Evolutionary conservation across 2,329 filamentous ascomycete species (phyloP).

Genomic region (Pseudocercospora vitis): DNA sequence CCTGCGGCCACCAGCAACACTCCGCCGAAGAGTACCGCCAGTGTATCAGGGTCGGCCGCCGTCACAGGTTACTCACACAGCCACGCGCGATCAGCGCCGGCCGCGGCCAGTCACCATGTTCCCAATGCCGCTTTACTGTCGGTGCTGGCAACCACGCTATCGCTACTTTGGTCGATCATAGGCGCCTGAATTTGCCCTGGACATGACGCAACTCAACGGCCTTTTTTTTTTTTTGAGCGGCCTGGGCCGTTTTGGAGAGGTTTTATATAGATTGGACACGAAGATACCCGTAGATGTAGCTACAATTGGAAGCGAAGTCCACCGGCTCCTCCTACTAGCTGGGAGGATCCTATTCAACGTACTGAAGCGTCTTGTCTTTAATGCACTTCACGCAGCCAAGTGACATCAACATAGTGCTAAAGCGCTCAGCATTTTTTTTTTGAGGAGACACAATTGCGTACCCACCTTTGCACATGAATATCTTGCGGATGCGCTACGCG

Average conservation of each 20-base stretch:
- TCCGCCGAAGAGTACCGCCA: neutral
- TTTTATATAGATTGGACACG: neutral
- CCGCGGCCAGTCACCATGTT: neutral
- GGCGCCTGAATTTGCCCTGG: too few relatives aligned
- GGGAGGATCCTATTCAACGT: too few relatives aligned
- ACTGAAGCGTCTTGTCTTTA: too few relatives aligned
- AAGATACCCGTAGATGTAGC: neutral
- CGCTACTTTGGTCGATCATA: too few relatives aligned
- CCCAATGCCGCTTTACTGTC: neutral
- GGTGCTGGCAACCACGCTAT: neutral
- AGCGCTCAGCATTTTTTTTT: neutral
- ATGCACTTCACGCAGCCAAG: neutral
- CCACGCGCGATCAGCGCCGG: neutral
- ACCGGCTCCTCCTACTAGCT: too few relatives aligned
- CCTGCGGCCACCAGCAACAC: neutral
- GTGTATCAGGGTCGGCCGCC: neutral
- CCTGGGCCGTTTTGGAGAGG: too few relatives aligned
- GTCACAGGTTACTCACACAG: neutral
- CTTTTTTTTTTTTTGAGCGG: too few relatives aligned
- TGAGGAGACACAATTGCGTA: neutral
- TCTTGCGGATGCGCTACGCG: neutral
- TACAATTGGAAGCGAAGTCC: too few relatives aligned
- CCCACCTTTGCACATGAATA: neutral
- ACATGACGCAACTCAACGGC: too few relatives aligned
- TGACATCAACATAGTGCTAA: too few relatives aligned